Evolutionary conservation across 73 alveolate species (phyloP).

Genomic region (Stentor roeselii): DNA sequence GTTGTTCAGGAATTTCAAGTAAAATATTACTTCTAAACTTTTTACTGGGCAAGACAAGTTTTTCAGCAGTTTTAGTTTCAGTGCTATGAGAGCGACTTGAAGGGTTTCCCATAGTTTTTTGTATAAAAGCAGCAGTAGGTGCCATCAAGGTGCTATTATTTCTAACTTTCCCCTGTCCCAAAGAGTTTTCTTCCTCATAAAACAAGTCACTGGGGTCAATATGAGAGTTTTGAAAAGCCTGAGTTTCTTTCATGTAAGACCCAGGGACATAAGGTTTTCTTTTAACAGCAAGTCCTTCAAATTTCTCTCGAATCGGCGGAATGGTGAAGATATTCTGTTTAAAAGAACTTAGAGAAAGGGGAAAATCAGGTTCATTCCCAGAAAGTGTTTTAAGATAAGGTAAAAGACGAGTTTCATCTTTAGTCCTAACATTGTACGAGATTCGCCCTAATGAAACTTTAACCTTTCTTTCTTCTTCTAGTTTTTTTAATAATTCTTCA

Average conservation of each 20-base stretch:
- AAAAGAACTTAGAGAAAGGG: no score
- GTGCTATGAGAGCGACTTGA: not conserved
- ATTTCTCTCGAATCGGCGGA: not conserved
- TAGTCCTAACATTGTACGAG: not conserved
- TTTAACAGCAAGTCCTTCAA: not conserved
- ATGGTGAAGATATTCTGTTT: not conserved
- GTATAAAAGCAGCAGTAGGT: not conserved
- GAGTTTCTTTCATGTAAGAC: not conserved
- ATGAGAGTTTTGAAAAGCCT: not conserved
- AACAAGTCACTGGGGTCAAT: no score
- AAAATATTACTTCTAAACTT: not conserved
- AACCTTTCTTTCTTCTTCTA: not conserved
- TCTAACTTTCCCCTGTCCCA: not conserved
- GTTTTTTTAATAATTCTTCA: not conserved
- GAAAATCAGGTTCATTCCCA: constrained; percentile 1
- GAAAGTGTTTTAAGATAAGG: not conserved
- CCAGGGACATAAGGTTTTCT: not conserved
- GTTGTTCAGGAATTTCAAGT: not conserved
- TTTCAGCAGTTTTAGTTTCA: not conserved
- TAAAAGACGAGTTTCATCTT: not conserved
- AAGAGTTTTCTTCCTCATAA: not conserved
- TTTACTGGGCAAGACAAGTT: not conserved
- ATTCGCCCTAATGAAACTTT: not conserved
- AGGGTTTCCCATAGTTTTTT: not conserved
- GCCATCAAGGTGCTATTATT: not conserved